These are phyloP conservation scores for Solanum dulcamara DNA, from an alignment of 257 asterid species.

Conservation along the genomic window DNA sequence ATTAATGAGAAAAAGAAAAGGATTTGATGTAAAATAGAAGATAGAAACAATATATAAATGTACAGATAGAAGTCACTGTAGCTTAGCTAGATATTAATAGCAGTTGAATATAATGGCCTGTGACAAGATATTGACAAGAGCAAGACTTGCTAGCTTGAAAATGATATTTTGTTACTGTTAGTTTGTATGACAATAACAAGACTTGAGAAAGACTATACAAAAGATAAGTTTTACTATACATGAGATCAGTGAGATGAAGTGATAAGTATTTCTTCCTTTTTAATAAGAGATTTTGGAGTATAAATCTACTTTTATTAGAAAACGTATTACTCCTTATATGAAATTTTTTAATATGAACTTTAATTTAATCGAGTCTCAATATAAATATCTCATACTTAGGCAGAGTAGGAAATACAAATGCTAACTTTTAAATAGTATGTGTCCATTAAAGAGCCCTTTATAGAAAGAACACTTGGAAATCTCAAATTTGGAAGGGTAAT, in stretches of 20 bases:
- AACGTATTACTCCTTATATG: rapidly evolving
- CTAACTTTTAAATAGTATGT: not conserved
- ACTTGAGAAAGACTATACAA: not conserved
- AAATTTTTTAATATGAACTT: not conserved
- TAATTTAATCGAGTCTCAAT: not conserved
- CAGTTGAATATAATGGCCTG: not conserved
- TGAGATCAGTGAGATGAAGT: rapidly evolving
- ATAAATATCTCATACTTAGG: rapidly evolving
- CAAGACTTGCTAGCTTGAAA: slow-evolving; percentile 19
- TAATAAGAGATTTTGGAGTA: not conserved
- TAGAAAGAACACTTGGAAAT: slow-evolving; percentile 3
- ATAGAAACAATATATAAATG: not conserved
- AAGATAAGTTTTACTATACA: not conserved
- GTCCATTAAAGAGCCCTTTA: not conserved
- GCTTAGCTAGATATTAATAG: not conserved
- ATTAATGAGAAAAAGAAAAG: no score
- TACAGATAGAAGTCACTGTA: not conserved
- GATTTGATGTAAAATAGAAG: not conserved
- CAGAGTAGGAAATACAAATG: not conserved
- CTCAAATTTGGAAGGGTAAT: slow-evolving; percentile 29
- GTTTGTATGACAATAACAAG: slow-evolving; percentile 16
- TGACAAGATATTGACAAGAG: slow-evolving; percentile 9
- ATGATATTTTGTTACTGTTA: slow-evolving; percentile 21
- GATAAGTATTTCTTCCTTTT: rapidly evolving
- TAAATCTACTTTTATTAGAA: not conserved